These are phyloP conservation scores for Halophytophthora batemanensis DNA, from an alignment of 352 stramenopile species.

Conservation along the genomic window DNA sequence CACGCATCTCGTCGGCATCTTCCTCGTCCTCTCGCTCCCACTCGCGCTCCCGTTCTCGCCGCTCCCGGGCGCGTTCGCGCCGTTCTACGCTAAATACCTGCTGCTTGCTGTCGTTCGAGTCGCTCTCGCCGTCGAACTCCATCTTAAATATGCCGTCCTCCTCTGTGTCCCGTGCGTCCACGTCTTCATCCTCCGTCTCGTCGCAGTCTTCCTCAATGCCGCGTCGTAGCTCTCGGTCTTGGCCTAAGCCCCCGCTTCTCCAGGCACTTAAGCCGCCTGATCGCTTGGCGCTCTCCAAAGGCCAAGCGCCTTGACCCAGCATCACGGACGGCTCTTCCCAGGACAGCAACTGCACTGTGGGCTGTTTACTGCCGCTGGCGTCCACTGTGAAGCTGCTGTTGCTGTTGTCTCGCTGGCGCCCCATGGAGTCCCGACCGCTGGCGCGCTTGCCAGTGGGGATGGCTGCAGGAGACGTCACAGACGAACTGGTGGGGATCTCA, in stretches of 20 bases:
- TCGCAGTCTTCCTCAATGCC: conserved; percentile 33
- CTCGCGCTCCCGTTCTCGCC: conserved; percentile 11
- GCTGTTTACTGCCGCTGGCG: conserved; percentile 14
- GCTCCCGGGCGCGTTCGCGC: no score
- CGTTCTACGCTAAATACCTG: conserved; percentile 25
- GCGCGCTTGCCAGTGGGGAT: conserved; percentile 16
- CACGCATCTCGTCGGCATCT: conserved; percentile 19
- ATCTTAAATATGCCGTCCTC: conserved; percentile 79
- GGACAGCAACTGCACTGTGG: conserved; percentile 42
- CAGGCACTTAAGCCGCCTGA: no score
- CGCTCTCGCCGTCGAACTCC: conserved; percentile 48
- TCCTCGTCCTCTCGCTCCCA: conserved; percentile 23
- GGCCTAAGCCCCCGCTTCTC: conserved; percentile 2
- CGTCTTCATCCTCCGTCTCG: conserved; percentile 42
- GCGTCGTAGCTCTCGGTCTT: no score
- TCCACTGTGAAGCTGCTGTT: conserved; percentile 19
- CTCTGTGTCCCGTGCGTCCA: conserved; percentile 34
- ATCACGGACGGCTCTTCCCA: conserved; percentile 67
- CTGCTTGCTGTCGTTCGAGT: conserved; percentile 12
- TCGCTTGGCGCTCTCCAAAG: conserved; percentile 29
- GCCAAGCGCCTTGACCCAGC: conserved; percentile 20
- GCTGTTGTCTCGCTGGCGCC: conserved; percentile 7
- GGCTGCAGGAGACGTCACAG: conserved; percentile 4
- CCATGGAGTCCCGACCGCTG: conserved; percentile 20
- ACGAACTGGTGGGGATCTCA: conserved; percentile 42